Base-by-base conservation (phyloP, 495 filamentous ascomycete species). In the Bombardia bombarda region DNA sequence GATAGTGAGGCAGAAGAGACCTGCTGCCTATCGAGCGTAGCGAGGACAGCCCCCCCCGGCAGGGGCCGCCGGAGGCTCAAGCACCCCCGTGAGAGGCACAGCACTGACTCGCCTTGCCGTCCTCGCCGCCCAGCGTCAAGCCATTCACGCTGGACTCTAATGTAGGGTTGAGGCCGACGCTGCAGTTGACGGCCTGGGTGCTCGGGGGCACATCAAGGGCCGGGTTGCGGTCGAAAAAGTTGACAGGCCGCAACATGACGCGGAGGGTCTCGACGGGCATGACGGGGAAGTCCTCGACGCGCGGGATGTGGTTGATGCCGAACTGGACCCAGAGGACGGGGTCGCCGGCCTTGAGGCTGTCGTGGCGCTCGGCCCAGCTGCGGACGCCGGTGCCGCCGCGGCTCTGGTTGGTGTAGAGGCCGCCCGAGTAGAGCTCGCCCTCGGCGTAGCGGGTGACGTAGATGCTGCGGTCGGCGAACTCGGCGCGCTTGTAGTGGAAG, bases 371-470 rank as follows among this genome's bases (percentile, higher is more conserved):
- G 0, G 52, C 49, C 52, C 58, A 64, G 23, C 45, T 45, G 12
- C 53, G 47, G 13, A 51, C 57, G 2, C 53, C 57, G 0, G 33
- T 43, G 3, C 51, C 61, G n/a, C 51, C 53, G 3, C 56, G 56
- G 23, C 59, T 60, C 65, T 95, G 90, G 49, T 94, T 86, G 3
- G 89, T 95, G 59, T 90, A 95, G 56, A 81, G 75, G 6, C 89
- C 89, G 7, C 81, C 87, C 0, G 89, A 79, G 55, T 79, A 94
- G 3, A 93, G 63, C 59, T 95, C 89, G 6, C 72, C 78, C 42
- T 93, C 88, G 31, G 66, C 70, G 58, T 93, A 84, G 17, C 74
- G 75, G 1, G 86, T 89, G 4, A 90, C 79, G 68, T 89, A 95
- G 37, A 95, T 71, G 40, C 84, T 82, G 47, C 82, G 81, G 52